Base-by-base conservation (phyloP, 352 stramenopile species). In the Pythium aristosporum region DNA sequence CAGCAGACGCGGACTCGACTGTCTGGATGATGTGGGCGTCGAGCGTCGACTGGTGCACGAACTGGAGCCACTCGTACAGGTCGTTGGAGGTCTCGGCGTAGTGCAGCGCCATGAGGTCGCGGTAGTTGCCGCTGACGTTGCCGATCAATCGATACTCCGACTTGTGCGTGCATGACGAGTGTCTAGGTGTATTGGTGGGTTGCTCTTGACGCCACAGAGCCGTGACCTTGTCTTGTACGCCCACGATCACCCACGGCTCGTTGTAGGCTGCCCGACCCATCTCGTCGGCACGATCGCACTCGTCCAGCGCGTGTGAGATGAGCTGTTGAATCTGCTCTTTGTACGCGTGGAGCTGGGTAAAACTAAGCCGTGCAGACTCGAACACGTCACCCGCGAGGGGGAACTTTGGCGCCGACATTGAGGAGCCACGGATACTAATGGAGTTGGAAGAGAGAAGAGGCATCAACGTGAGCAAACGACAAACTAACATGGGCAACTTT, bases 11-110 rank as follows among this genome's bases (percentile, higher is more conserved):
- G n/a, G 80, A 91, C 62, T 91, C 77, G 61, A 94, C 81, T 50
- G 86, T 94, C 64, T 72, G 62, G 39, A 94, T 63, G 55, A 94
- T 82, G 8, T 76, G 75, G 10, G 79, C 79, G 59, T 94, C 86
- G 23, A 91, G 65, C 1, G 73, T 76, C 57, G 83, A 76, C 28
- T 85, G 76, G 49, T 77, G 80, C 74, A 90, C 81, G 62, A 89
- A 78, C 56, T 88, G 80, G 68, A 89, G 79, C 57, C 80, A 85
- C 18, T 86, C 78, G 53, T 86, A 88, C 23, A 90, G 67, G 51
- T 92, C 62, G 7, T 82, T 67, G 16, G 70, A 63, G 6, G 63
- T 86, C 41, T 77, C 74, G n/a, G 80, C 74, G 63, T 92, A 90
- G 71, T 73, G 80, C 44, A 90, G 88, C 57, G 89, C 79, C 64